Percentiles rank a stretch among this genome's conserved stretches.
Conservation (phyloP, 1,284 basidiomycete genomes). For the Hemileia vastatrix region DNA sequence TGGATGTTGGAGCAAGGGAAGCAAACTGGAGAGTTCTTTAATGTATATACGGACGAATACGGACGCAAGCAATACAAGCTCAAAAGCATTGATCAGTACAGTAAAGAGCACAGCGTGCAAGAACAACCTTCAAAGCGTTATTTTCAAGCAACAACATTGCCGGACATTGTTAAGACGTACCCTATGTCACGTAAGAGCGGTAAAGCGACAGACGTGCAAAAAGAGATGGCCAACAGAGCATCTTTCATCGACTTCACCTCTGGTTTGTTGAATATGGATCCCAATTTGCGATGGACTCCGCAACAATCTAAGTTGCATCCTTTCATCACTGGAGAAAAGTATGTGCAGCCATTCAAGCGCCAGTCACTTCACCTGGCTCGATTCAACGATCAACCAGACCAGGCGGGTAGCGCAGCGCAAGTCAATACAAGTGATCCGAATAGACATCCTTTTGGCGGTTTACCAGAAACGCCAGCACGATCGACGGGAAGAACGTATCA, state of each 20-base stretch:
- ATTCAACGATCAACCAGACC: slow-evolving; percentile 25
- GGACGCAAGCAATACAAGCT: slow-evolving; percentile 77
- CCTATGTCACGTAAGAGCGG: slow-evolving; percentile 70
- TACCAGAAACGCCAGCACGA: slow-evolving; percentile 59
- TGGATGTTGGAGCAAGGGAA: slow-evolving; percentile 95
- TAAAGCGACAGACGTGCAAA: slow-evolving; percentile 76
- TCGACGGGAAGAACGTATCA: slow-evolving; percentile 67
- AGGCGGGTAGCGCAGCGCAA: slow-evolving; percentile 33
- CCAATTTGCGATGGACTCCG: slow-evolving; percentile 88
- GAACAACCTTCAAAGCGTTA: slow-evolving; percentile 98
- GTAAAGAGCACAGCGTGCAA: slow-evolving; percentile 81
- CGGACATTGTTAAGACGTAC: slow-evolving; percentile 90
- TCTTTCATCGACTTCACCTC: slow-evolving; percentile 96
- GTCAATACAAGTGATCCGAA: slow-evolving; percentile 55
- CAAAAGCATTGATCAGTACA: slow-evolving; percentile 88
- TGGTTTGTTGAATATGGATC: slow-evolving; percentile 85
- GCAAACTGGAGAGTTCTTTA: slow-evolving; percentile 89
- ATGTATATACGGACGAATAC: slow-evolving; percentile 62
- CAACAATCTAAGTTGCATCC: slow-evolving; percentile 91
- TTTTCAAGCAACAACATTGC: slow-evolving; percentile 85
- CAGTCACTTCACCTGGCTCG: slow-evolving; percentile 21
- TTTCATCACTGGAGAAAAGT: slow-evolving; percentile 96
- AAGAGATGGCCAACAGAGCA: slow-evolving; percentile 84
- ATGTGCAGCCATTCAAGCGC: slow-evolving; percentile 51
- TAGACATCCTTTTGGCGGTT: slow-evolving; percentile 86